phyloP scores from a whole-genome alignment of 2,329 filamentous ascomycete species.

The Furcasterigmium sp. region DNA sequence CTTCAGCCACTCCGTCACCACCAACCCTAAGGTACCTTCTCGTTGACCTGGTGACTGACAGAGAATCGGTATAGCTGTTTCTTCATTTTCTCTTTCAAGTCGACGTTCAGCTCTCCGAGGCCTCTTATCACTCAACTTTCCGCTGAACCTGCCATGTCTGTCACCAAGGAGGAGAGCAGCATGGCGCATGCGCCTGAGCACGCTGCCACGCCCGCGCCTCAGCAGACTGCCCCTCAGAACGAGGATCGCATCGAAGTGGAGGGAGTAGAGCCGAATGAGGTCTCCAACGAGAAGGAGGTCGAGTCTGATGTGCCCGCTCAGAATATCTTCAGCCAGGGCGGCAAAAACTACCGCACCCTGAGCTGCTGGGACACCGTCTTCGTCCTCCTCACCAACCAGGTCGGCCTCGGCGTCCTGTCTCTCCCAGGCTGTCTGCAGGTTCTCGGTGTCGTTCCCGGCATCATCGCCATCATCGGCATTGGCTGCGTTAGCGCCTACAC shows the following conservation, averaged over 20 bases:
- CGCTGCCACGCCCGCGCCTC: too few species aligned
- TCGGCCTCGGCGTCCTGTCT: conserved; percentile 49
- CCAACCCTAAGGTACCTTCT: too few species aligned
- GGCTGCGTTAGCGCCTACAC: conserved; percentile 61
- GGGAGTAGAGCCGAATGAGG: conserved; percentile 13
- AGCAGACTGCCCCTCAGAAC: background rate
- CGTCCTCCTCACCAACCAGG: conserved; percentile 26
- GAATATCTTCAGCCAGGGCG: conserved; percentile 23
- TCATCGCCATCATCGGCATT: conserved; percentile 62
- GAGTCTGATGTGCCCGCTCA: background rate
- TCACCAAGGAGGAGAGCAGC: too few species aligned
- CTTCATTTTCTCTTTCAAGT: too few species aligned
- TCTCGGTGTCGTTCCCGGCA: conserved; percentile 60
- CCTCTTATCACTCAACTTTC: too few species aligned
- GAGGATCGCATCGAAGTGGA: background rate
- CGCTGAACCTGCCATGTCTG: too few species aligned
- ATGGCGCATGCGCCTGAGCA: too few species aligned
- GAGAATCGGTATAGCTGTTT: too few species aligned
- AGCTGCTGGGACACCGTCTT: conserved; percentile 26
- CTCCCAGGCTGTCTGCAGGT: conserved; percentile 67
- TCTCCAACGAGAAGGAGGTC: conserved; percentile 7
- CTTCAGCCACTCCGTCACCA: too few species aligned
- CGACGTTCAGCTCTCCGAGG: too few species aligned
- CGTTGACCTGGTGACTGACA: too few species aligned
- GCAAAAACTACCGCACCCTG: conserved; percentile 26